Percentiles rank a stretch among this genome's conserved stretches.
These are phyloP conservation scores for Athelia sp. DNA, from an alignment of 1,284 basidiomycete genomes.

Conservation along the genomic window DNA sequence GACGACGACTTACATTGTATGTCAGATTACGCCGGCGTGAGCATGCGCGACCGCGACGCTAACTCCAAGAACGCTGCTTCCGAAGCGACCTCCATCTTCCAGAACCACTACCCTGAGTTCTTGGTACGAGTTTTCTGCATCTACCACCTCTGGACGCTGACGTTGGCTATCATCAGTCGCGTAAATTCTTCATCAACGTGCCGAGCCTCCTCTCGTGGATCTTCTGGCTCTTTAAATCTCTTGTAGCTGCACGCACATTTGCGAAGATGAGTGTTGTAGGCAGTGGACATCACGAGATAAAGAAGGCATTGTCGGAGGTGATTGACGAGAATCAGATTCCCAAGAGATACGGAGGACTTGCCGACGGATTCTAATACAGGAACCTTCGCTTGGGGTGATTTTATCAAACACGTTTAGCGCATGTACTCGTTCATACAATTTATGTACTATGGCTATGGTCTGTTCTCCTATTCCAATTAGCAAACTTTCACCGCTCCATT, in stretches of 20 bases:
- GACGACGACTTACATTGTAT: too few relatives aligned
- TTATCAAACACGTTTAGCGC: too few relatives aligned
- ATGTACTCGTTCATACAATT: too few relatives aligned
- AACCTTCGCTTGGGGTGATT: too few relatives aligned
- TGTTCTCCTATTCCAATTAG: too few relatives aligned
- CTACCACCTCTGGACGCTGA: too few relatives aligned
- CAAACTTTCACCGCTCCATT: too few relatives aligned
- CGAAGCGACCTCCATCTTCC: constrained; percentile 67
- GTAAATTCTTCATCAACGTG: constrained; percentile 80
- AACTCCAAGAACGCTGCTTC: constrained; percentile 72
- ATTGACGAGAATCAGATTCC: constrained; percentile 58
- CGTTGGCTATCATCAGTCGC: too few relatives aligned
- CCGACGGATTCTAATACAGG: constrained; percentile 28
- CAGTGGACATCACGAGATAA: constrained; percentile 48
- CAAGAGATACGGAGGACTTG: constrained; percentile 63
- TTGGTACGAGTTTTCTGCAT: constrained; percentile 40
- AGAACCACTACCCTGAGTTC: constrained; percentile 72
- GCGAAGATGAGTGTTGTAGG: constrained; percentile 79
- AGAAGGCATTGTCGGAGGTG: constrained; percentile 48
- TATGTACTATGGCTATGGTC: too few relatives aligned
- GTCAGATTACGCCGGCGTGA: constrained; percentile 76
- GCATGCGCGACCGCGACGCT: constrained; percentile 57
- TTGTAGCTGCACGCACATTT: constrained; percentile 63
- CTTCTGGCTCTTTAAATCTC: constrained; percentile 77
- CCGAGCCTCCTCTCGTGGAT: constrained; percentile 71